Evolutionary conservation across 495 filamentous ascomycete genomes (phyloP).

Genomic region (Penicillium argentinense): DNA sequence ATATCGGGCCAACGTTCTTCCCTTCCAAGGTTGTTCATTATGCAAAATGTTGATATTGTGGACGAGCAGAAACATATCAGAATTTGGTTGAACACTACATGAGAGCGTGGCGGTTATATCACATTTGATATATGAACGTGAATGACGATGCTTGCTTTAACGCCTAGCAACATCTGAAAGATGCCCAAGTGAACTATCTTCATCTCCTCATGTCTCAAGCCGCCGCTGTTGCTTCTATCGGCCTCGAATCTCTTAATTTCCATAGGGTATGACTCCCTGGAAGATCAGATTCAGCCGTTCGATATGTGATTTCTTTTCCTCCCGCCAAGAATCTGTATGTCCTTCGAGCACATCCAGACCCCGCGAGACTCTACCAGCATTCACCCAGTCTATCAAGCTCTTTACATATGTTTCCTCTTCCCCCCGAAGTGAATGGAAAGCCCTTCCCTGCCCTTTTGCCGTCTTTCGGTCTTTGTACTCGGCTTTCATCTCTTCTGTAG

Average conservation of each 20-base stretch:
- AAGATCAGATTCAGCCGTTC: slow-evolving; percentile 25
- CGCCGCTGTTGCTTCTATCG: slow-evolving; percentile 5
- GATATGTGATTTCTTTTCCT: slow-evolving; percentile 29
- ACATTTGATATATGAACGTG: too few relatives aligned
- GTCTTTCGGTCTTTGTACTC: slow-evolving; percentile 50
- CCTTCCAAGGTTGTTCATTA: too few relatives aligned
- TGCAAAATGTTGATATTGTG: too few relatives aligned
- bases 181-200: too few relatives aligned
- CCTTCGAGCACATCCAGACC: slow-evolving; percentile 39
- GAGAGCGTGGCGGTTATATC: too few relatives aligned
- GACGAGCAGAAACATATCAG: too few relatives aligned
- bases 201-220: slow-evolving; percentile 4
- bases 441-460: slow-evolving; percentile 48
- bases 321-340: slow-evolving; percentile 46
- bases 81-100: too few relatives aligned
- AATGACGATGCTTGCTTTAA: too few relatives aligned
- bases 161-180: too few relatives aligned
- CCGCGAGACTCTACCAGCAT: slow-evolving; percentile 27
- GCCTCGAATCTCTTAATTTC: slow-evolving; percentile 1
- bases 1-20: too few relatives aligned
- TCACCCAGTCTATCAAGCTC: slow-evolving; percentile 55
- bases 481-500: slow-evolving; percentile 42
- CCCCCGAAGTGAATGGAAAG: slow-evolving; percentile 56
- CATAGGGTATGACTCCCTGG: slow-evolving; percentile 1
- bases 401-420: slow-evolving; percentile 56